Base-by-base conservation (phyloP, 192 early-diverging fungal genomes). In the Haplosporangium gracile region DNA sequence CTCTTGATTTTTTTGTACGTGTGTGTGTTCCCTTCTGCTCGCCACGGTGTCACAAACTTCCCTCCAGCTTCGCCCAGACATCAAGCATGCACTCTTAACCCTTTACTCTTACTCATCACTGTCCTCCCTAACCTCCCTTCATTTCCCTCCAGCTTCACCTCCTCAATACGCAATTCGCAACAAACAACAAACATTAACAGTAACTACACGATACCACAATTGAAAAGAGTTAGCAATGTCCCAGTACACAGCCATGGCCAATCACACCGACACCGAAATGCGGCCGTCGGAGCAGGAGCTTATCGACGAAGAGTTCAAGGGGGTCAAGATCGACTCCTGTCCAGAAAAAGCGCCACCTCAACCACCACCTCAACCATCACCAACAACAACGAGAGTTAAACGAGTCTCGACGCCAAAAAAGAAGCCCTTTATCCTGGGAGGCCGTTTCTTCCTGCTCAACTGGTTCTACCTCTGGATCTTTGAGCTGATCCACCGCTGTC, bases 381-480 rank as follows among this genome's bases (percentile, higher is more conserved):
- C 24, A 24, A 63, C 26, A 65, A 32, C 60, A 32, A 26, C 29
- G 15, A 65, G 26, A 13, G 60, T 32, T 13, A 65, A 65, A 32
- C 60, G 60, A 15, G 29, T 65, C 29, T 65, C 60, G 11, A 65
- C 10, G 13, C 29, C 60, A 65, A 43, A 43, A 1, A 70, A 70
- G 39, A 71, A 75, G 4, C 76, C 76, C 4, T 83, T 83, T 49
- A 34, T 83, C 9, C 73, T 83, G 36, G 82, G 82, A n/a, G 82
- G 22, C 20, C 72, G 77, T 8, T 78, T 83, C 42, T 83, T 83
- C 32, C 32, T 83, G 6, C 63, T 83, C 24, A 79, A 74, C 29
- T 83, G 82, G 82, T 63, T 83, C 38, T 69, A 83, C 45, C 73
- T 83, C 9, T 83, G 76, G 82, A 57, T 47, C 53, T 83, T 83